Percentiles rank a stretch among this genome's conserved stretches.
phyloP scores from a whole-genome alignment of 2,329 filamentous ascomycete genomes.

The Colletotrichum camelliae region DNA sequence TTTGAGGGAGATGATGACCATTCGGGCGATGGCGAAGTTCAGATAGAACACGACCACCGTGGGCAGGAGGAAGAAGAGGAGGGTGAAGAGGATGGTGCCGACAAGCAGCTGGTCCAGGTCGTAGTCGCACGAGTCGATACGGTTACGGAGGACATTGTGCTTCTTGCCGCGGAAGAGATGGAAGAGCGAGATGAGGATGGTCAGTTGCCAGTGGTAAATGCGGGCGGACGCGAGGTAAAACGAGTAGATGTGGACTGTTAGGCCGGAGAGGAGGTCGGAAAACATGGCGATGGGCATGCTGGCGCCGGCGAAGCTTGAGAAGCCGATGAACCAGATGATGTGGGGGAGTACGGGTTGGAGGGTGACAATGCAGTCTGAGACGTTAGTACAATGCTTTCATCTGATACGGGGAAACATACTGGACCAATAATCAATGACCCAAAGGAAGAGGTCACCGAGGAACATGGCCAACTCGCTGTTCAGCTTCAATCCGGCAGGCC shows the following conservation, averaged over 20 bases:
- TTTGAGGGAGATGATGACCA: constrained; percentile 94
- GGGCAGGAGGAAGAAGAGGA: constrained; percentile 92
- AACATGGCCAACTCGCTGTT: constrained; percentile 95
- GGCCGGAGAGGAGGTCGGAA: constrained; percentile 87
- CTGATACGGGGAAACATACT: constrained; percentile 55
- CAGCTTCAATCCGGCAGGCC: constrained; percentile 92
- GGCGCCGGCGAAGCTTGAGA: constrained; percentile 92
- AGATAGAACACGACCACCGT: constrained; percentile 97
- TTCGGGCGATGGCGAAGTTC: constrained; percentile 91
- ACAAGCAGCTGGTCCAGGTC: constrained; percentile 96
- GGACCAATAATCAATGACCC: constrained; percentile 99
- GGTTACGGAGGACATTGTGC: constrained; percentile 93
- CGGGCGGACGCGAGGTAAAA: constrained; percentile 97
- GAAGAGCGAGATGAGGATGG: constrained; percentile 95
- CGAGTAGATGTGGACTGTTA: constrained; percentile 96
- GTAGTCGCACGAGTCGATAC: constrained; percentile 98
- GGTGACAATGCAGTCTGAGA: constrained; percentile 74
- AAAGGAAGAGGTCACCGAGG: constrained; percentile 91
- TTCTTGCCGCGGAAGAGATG: constrained; percentile 98
- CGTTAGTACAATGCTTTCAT: constrained; percentile 25
- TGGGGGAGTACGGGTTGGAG: constrained; percentile 82
- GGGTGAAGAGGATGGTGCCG: constrained; percentile 93
- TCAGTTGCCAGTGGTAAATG: constrained; percentile 98
- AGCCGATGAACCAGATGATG: constrained; percentile 91
- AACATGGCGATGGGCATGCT: constrained; percentile 97